phyloP scores from a whole-genome alignment of 352 stramenopile species.

The Phytophthora capsici region DNA sequence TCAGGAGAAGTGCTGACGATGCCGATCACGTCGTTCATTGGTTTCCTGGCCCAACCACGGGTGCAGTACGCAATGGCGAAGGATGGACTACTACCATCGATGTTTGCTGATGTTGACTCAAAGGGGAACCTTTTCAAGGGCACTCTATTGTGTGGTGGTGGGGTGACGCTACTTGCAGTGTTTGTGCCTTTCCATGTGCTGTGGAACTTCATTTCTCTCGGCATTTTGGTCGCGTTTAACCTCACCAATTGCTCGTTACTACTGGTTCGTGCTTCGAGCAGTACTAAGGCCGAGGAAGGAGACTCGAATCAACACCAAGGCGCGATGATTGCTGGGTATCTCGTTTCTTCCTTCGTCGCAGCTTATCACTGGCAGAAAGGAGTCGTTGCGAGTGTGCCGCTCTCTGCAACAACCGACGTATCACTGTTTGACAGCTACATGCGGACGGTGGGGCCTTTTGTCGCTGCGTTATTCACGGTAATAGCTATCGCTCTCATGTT shows the following conservation, averaged over 20 bases:
- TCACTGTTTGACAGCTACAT: constrained; percentile 67
- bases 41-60: constrained; percentile 93
- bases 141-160: constrained; percentile 64
- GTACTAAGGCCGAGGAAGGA: constrained; percentile 3
- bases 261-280: constrained; percentile 61
- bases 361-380: constrained; percentile 83
- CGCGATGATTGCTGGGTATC: constrained; percentile 51
- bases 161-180: constrained; percentile 61
- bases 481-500: constrained; percentile 63
- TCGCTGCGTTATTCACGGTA: constrained; percentile 60
- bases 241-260: constrained; percentile 89
- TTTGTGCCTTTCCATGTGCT: constrained; percentile 88
- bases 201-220: constrained; percentile 92
- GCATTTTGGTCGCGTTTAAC: constrained; percentile 91
- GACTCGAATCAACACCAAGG: constrained; percentile 33
- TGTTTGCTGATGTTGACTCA: constrained; percentile 81
- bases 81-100: constrained; percentile 91
- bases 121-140: constrained; percentile 79
- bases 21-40: constrained; percentile 96
- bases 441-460: constrained; percentile 44
- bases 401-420: constrained; percentile 21
- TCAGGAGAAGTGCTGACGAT: constrained; percentile 95
- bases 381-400: constrained; percentile 44
- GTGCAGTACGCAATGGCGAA: constrained; percentile 92
- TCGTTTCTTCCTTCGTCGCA: constrained; percentile 68